Conservation (phyloP, 2,329 filamentous ascomycete genomes). For the Cladosporium halotolerans region DNA sequence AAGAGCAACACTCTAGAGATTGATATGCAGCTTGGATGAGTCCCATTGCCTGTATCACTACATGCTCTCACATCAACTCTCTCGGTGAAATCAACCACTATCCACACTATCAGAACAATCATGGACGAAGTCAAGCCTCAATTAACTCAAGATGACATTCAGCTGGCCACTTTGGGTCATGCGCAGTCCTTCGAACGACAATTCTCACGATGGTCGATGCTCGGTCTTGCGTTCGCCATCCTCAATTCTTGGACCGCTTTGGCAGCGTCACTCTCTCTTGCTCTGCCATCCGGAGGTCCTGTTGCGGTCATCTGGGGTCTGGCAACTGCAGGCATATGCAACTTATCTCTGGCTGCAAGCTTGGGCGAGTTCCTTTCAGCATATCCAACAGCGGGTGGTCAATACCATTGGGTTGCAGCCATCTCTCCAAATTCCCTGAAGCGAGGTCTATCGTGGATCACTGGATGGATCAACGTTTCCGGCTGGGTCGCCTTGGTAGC, state of each 20-base stretch:
- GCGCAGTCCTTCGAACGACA: slow-evolving; percentile 49
- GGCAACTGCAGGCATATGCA: slow-evolving; percentile 47
- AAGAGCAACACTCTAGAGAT: no score
- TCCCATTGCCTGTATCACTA: no score
- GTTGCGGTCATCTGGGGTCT: slow-evolving; percentile 63
- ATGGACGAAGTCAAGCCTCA: background rate
- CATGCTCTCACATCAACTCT: no score
- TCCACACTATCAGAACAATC: background rate
- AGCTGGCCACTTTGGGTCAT: slow-evolving; percentile 45
- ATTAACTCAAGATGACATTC: slow-evolving; percentile 13
- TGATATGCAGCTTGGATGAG: no score
- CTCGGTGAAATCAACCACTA: no score
- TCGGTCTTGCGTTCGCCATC: slow-evolving; percentile 53
- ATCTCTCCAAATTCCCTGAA: slow-evolving; percentile 53
- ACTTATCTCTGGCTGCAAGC: slow-evolving; percentile 58
- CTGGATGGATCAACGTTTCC: slow-evolving; percentile 61
- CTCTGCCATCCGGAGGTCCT: slow-evolving; percentile 61
- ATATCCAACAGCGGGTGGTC: slow-evolving; percentile 50
- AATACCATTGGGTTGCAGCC: slow-evolving; percentile 65
- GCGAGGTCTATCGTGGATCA: slow-evolving; percentile 57
- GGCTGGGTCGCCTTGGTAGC: slow-evolving; percentile 62
- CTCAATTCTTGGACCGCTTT: slow-evolving; percentile 55
- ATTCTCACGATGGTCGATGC: slow-evolving; percentile 50
- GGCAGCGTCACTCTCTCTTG: slow-evolving; percentile 48
- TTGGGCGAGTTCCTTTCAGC: slow-evolving; percentile 64